Evolutionary conservation across 2,329 filamentous ascomycete genomes (phyloP).

Genomic region (Botrytis tulipae): DNA sequence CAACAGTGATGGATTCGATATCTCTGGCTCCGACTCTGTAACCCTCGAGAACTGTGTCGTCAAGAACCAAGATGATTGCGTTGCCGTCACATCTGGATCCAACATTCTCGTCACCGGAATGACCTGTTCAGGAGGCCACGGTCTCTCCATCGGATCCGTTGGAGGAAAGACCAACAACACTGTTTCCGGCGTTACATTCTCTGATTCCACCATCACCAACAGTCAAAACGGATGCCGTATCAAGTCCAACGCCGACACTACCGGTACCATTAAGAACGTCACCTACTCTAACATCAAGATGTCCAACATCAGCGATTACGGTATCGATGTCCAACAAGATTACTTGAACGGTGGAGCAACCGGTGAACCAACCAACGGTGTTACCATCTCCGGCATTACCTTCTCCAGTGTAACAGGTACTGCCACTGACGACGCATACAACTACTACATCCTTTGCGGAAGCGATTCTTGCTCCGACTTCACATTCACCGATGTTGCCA

Average conservation of each 20-base stretch:
- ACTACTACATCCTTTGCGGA: slow-evolving; percentile 56
- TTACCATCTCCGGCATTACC: slow-evolving; percentile 51
- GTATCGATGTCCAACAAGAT: slow-evolving; percentile 57
- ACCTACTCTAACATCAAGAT: slow-evolving; percentile 54
- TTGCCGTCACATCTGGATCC: slow-evolving; percentile 56
- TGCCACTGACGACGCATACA: slow-evolving; percentile 40
- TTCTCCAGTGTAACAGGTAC: slow-evolving; percentile 46
- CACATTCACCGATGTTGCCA: slow-evolving; percentile 10
- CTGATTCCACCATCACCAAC: slow-evolving; percentile 47
- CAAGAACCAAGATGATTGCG: slow-evolving; percentile 59
- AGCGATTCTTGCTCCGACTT: slow-evolving; percentile 45
- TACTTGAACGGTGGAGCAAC: slow-evolving; percentile 40
- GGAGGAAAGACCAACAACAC: slow-evolving; percentile 54
- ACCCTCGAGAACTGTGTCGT: slow-evolving; percentile 51
- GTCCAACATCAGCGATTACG: slow-evolving; percentile 45
- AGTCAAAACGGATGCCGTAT: slow-evolving; percentile 51
- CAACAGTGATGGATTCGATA: slow-evolving; percentile 57
- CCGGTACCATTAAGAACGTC: slow-evolving; percentile 46
- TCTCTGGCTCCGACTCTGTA: slow-evolving; percentile 47
- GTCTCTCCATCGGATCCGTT: slow-evolving; percentile 57
- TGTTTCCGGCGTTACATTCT: slow-evolving; percentile 52
- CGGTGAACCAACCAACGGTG: slow-evolving; percentile 37
- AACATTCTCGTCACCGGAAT: slow-evolving; percentile 34
- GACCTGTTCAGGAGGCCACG: slow-evolving; percentile 39
- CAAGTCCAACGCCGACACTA: slow-evolving; percentile 40